These are phyloP conservation scores for Leucaena leucocephala DNA, from an alignment of 306 rosid genomes.

Conservation along the genomic window DNA sequence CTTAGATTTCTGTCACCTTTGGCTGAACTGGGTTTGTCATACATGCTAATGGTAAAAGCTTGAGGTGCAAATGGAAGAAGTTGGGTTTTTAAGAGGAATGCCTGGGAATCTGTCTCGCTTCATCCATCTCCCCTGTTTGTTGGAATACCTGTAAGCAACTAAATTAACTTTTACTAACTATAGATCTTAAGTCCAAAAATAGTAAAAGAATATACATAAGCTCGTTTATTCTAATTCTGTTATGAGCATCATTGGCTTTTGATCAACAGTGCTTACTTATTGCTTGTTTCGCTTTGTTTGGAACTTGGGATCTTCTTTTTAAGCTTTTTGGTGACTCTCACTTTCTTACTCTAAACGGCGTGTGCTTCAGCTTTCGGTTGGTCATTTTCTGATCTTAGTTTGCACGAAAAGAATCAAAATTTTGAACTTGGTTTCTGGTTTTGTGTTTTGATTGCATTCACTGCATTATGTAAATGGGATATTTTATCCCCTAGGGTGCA, in stretches of 20 bases:
- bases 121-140: neutral
- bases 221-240: neutral
- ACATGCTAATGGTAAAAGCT: conserved; percentile 5
- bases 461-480: neutral
- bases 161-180: conserved; percentile 1
- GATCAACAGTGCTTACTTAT: conserved; percentile 24
- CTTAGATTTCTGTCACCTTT: neutral
- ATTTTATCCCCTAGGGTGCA: neutral
- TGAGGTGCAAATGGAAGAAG: conserved; percentile 26
- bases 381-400: conserved; percentile 17
- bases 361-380: conserved; percentile 6
- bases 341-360: conserved; percentile 19
- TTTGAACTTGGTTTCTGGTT: conserved; percentile 22
- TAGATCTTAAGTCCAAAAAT: neutral
- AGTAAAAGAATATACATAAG: neutral
- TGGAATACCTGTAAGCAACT: conserved; percentile 34
- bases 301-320: conserved; percentile 28
- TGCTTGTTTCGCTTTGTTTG: conserved; percentile 11
- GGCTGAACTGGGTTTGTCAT: neutral
- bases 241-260: conserved; percentile 31
- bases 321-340: conserved; percentile 21
- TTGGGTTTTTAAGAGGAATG: conserved; percentile 25
- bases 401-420: neutral
- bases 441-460: conserved; percentile 30
- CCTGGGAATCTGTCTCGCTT: conserved; percentile 41